Conservation (phyloP, 2,329 filamentous ascomycete species). For the Pestalotiopsis sp. region DNA sequence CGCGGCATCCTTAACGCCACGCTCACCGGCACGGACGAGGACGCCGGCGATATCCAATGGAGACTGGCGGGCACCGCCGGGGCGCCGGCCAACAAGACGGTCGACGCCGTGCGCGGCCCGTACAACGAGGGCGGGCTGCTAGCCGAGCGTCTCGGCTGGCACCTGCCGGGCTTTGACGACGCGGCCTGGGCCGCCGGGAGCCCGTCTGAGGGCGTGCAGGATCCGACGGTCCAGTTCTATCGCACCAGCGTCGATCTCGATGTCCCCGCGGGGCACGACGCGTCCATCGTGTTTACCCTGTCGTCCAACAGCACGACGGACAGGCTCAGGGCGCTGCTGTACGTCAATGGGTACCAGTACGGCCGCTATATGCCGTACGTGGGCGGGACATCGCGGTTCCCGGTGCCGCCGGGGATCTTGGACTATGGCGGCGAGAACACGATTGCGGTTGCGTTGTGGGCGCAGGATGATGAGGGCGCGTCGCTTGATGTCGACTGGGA, state of each 20-base stretch:
- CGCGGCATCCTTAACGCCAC: constrained; percentile 65
- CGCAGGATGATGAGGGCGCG: constrained; percentile 58
- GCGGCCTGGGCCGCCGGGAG: constrained; percentile 44
- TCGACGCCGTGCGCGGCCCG: constrained; percentile 61
- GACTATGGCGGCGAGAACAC: constrained; percentile 73
- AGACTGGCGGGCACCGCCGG: constrained; percentile 71
- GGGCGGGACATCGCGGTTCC: constrained; percentile 73
- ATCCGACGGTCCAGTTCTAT: constrained; percentile 62
- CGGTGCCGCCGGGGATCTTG: constrained; percentile 73
- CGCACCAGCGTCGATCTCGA: constrained; percentile 56
- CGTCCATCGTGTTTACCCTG: constrained; percentile 58
- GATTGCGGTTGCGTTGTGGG: constrained; percentile 72
- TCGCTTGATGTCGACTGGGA: constrained; percentile 45
- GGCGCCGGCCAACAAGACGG: constrained; percentile 58
- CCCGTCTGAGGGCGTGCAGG: constrained; percentile 43
- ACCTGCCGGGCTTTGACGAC: constrained; percentile 58
- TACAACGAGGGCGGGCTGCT: constrained; percentile 69
- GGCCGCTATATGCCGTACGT: constrained; percentile 63
- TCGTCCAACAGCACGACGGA: not conserved
- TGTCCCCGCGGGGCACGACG: constrained; percentile 46
- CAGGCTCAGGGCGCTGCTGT: constrained; percentile 58
- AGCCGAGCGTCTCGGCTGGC: constrained; percentile 63
- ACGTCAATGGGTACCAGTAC: constrained; percentile 78
- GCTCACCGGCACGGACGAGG: constrained; percentile 45
- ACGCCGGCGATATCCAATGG: constrained; percentile 48